Conservation (phyloP, 2,329 filamentous ascomycete species). For the Trichoderma oligosporum region DNA sequence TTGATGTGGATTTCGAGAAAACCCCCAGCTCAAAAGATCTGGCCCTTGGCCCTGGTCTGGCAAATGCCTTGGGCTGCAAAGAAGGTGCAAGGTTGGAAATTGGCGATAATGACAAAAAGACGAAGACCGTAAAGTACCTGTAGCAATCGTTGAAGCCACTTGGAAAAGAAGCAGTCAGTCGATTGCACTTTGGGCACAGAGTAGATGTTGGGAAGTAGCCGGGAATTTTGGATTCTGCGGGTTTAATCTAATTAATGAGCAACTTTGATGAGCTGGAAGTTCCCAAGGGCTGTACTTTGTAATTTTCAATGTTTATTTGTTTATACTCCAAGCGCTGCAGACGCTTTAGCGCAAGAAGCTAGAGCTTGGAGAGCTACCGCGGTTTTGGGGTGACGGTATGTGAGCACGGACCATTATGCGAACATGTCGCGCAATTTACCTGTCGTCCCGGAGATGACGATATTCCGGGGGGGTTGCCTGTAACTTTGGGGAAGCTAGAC, state of each 20-base stretch:
- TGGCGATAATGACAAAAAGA: constrained; percentile 15
- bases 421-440: constrained; percentile 20
- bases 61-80: constrained; percentile 15
- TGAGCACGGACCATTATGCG: constrained; percentile 25
- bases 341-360: constrained; percentile 19
- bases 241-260: constrained; percentile 14
- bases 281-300: not conserved
- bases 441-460: constrained; percentile 37
- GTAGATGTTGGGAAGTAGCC: constrained; percentile 1
- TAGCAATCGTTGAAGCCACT: not conserved
- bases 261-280: not conserved
- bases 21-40: constrained; percentile 5
- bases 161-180: not conserved
- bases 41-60: constrained; percentile 13
- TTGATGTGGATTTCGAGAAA: constrained; percentile 8
- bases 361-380: constrained; percentile 7
- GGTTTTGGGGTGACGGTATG: constrained; percentile 21
- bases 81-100: constrained; percentile 22
- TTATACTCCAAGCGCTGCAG: constrained; percentile 27
- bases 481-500: constrained; percentile 18
- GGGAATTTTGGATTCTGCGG: not conserved
- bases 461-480: constrained; percentile 23
- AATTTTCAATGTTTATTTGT: constrained; percentile 34
- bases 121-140: not conserved
- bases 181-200: constrained; percentile 4